A percentile compares a stretch with the other conserved stretches of the same genome.
Evolutionary conservation across 352 stramenopile genomes (phyloP).

Genomic region (Pythium monospermum): DNA sequence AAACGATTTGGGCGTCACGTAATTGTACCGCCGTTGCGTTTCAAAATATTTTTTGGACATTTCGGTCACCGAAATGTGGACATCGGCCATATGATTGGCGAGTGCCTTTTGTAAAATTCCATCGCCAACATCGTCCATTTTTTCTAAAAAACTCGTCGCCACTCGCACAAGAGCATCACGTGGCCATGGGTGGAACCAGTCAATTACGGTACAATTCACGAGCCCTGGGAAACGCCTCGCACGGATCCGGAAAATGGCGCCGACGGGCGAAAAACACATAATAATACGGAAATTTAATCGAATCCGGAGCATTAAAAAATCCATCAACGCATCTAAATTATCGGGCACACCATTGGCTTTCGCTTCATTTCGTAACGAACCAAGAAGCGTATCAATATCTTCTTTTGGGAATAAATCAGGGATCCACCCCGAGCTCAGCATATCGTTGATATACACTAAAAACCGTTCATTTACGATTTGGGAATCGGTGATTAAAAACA

Average conservation of each 20-base stretch:
- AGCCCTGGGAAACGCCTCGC: slow-evolving; percentile 95
- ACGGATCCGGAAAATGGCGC: slow-evolving; percentile 94
- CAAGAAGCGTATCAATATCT: slow-evolving; percentile 92
- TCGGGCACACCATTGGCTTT: slow-evolving; percentile 94
- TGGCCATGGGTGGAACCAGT: slow-evolving; percentile 98
- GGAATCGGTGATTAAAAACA: slow-evolving; percentile 98
- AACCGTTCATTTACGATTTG: slow-evolving; percentile 98
- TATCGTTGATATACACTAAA: slow-evolving; percentile 98
- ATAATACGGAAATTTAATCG: slow-evolving; percentile 95
- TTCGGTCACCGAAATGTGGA: slow-evolving; percentile 96
- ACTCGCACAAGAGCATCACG: slow-evolving; percentile 96
- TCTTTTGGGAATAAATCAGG: slow-evolving; percentile 97
- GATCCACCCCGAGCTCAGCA: slow-evolving; percentile 93
- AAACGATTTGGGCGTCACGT: slow-evolving; percentile 98
- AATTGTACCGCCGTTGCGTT: slow-evolving; percentile 96
- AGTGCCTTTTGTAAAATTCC: slow-evolving; percentile 84
- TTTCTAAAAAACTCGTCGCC: slow-evolving; percentile 93
- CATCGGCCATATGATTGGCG: slow-evolving; percentile 96
- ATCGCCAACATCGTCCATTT: slow-evolving; percentile 91
- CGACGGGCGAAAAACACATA: slow-evolving; percentile 97
- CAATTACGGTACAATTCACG: slow-evolving; percentile 97
- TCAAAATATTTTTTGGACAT: slow-evolving; percentile 95
- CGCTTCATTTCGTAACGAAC: slow-evolving; percentile 90
- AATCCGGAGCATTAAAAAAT: slow-evolving; percentile 95
- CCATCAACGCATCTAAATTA: slow-evolving; percentile 91